Conservation (phyloP, 177 flowering plant species). For the Vitis hybrid region DNA sequence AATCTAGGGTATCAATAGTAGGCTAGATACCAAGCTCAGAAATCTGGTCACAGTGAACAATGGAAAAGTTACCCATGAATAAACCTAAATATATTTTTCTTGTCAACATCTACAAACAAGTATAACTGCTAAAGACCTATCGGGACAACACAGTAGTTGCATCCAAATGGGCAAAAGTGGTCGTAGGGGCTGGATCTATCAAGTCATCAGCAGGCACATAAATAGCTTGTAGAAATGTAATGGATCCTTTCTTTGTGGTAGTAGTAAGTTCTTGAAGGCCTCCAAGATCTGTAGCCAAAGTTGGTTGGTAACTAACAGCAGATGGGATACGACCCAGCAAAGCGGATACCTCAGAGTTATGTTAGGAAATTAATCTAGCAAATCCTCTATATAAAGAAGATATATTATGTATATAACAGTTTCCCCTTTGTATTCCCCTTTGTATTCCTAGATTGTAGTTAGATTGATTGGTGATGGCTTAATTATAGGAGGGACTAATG, state of each 20-base stretch:
- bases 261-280: conserved; percentile 94
- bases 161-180: conserved; percentile 96
- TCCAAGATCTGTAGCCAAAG: conserved; percentile 92
- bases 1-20: conserved; percentile 59
- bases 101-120: too few species aligned
- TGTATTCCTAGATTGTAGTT: too few species aligned
- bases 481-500: too few species aligned
- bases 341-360: conserved; percentile 94
- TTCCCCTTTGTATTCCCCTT: too few species aligned
- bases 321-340: conserved; percentile 97
- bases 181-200: conserved; percentile 99
- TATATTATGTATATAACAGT: too few species aligned
- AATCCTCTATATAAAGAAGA: too few species aligned
- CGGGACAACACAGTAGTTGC: conserved; percentile 94
- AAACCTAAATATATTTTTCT: background rate
- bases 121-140: conserved; percentile 41
- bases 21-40: conserved; percentile 85
- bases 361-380: too few species aligned
- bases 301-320: conserved; percentile 97
- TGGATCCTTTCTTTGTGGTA: conserved; percentile 91
- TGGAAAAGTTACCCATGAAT: background rate
- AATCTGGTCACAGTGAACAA: conserved; percentile 42
- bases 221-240: conserved; percentile 91
- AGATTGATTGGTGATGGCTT: too few species aligned
- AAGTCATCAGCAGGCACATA: conserved; percentile 98